phyloP scores from a whole-genome alignment of 2,329 filamentous ascomycete genomes.

The Aspergillus hortae region DNA sequence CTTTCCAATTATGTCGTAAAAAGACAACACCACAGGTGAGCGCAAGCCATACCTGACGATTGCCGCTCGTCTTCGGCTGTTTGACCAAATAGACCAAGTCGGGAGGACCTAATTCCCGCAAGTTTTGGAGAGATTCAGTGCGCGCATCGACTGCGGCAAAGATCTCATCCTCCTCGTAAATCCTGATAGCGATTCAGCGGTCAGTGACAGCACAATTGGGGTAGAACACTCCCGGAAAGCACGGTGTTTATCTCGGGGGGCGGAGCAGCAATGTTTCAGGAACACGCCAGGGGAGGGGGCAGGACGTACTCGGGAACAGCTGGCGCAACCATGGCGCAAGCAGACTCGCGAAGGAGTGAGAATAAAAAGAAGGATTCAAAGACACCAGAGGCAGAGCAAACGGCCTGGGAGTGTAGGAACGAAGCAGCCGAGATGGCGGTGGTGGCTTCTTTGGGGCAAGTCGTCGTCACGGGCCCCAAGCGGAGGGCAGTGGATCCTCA shows the following conservation, averaged over 20 bases:
- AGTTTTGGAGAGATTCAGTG: constrained; percentile 77
- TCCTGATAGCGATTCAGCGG: constrained; percentile 51
- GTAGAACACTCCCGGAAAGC: constrained; percentile 8
- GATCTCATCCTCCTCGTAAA: constrained; percentile 89
- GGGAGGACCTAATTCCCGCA: constrained; percentile 91
- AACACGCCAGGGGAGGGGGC: constrained; percentile 26
- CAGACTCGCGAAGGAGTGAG: constrained; percentile 16
- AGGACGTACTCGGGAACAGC: constrained; percentile 68
- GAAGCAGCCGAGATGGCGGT: neutral
- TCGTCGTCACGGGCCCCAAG: constrained; percentile 16
- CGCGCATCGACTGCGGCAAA: constrained; percentile 82
- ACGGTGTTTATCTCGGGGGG: constrained; percentile 12
- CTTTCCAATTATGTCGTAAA: neutral
- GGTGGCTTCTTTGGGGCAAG: constrained; percentile 1
- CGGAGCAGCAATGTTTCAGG: constrained; percentile 17
- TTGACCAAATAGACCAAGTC: constrained; percentile 95
- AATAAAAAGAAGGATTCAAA: neutral
- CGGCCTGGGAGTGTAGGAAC: neutral
- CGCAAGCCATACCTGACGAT: constrained; percentile 50
- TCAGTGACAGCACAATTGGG: constrained; percentile 16
- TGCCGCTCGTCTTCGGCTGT: constrained; percentile 57
- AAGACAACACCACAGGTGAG: neutral
- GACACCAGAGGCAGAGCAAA: neutral
- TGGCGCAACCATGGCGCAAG: constrained; percentile 64
- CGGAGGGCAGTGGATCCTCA: constrained; percentile 13